Conservation (phyloP, 306 rosid species). For the Cotoneaster glaucophyllus region DNA sequence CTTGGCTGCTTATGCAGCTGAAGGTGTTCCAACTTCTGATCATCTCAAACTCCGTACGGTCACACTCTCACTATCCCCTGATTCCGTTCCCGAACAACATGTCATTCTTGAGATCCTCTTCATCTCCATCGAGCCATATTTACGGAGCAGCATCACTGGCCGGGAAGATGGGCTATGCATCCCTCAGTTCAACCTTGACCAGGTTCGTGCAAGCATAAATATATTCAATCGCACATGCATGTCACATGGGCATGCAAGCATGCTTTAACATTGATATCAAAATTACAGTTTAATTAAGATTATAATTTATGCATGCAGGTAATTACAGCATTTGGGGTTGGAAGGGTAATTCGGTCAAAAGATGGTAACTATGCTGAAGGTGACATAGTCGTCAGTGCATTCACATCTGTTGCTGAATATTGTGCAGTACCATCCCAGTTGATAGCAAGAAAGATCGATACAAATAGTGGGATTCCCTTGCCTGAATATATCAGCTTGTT, state of each 20-base stretch:
- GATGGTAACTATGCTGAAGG: constrained; percentile 34
- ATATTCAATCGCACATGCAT: too few relatives aligned
- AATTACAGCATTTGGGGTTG: constrained; percentile 29
- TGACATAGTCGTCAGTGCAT: constrained; percentile 25
- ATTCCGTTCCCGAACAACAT: constrained; percentile 44
- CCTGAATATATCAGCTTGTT: constrained; percentile 41
- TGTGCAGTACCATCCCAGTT: constrained; percentile 20
- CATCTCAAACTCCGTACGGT: constrained; percentile 47
- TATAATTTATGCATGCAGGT: constrained; percentile 16
- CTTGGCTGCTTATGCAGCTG: constrained; percentile 32
- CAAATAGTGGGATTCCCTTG: constrained; percentile 32
- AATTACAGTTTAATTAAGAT: neutral
- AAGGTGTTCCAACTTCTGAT: constrained; percentile 47
- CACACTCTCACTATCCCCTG: constrained; percentile 5
- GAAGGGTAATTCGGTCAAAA: constrained; percentile 33
- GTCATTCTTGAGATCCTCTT: constrained; percentile 33
- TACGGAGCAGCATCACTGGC: constrained; percentile 43
- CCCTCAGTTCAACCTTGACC: constrained; percentile 22
- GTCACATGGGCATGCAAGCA: neutral
- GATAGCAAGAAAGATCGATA: constrained; percentile 24
- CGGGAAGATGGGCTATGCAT: constrained; percentile 32
- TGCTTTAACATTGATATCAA: neutral
- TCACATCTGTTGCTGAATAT: constrained; percentile 35
- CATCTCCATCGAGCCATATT: constrained; percentile 47
- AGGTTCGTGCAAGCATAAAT: constrained; percentile 17